phyloP scores from a whole-genome alignment of 257 asterid genomes.

The Eucommia ulmoides region DNA sequence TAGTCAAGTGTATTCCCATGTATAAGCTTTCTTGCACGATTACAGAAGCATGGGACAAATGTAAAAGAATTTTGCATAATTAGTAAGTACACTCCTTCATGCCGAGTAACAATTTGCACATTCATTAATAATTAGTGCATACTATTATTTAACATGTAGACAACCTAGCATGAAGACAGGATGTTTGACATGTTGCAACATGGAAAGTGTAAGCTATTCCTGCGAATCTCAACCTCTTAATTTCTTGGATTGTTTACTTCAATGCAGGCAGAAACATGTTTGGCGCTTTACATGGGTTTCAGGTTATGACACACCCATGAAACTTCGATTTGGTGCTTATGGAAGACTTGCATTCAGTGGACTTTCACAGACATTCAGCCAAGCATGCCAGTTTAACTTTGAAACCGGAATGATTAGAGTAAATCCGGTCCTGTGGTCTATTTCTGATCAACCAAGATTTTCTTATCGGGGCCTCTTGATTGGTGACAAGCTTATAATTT shows the following conservation, averaged over 20 bases:
- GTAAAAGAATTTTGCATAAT: no score
- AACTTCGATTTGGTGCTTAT: neutral
- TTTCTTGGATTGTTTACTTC: constrained; percentile 1
- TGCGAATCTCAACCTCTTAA: neutral
- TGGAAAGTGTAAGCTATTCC: no score
- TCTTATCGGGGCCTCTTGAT: constrained; percentile 83
- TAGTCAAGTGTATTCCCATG: neutral
- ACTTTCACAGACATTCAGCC: constrained; percentile 80
- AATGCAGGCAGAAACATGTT: constrained; percentile 84
- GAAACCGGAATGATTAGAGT: constrained; percentile 45
- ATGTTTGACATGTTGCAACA: neutral
- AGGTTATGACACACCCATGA: constrained; percentile 42
- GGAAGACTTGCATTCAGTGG: constrained; percentile 9
- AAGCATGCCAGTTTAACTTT: constrained; percentile 49
- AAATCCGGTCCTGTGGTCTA: constrained; percentile 72
- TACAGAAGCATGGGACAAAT: no score
- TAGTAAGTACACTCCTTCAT: neutral
- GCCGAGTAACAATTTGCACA: neutral
- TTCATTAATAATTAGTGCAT: neutral
- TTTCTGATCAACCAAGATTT: constrained; percentile 79
- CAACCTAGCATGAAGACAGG: neutral
- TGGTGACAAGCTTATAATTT: constrained; percentile 35
- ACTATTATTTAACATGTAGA: neutral
- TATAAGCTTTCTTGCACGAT: neutral
- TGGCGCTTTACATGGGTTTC: constrained; percentile 87